Conservation (phyloP, 768 basidiomycete species). For the Udeniomyces megalosporus region DNA sequence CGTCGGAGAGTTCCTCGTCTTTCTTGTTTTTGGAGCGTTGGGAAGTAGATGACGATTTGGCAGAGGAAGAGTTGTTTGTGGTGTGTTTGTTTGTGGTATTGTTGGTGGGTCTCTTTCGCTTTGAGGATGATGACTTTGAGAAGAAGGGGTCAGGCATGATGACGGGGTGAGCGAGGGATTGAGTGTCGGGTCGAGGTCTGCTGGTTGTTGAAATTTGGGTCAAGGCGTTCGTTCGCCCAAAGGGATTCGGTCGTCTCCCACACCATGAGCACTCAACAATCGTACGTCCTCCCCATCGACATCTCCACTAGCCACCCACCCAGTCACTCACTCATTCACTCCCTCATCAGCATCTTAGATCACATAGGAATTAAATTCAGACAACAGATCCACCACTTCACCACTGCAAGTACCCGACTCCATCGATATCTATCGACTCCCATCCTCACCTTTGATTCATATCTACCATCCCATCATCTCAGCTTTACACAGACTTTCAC, state of each 20-base stretch:
- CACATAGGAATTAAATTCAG: no score
- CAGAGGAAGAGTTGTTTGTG: neutral
- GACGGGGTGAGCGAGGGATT: neutral
- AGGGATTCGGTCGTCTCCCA: no score
- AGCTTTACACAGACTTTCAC: neutral
- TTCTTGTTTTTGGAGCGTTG: neutral
- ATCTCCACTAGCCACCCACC: no score
- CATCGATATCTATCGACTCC: no score
- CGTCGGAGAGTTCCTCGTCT: constrained; percentile 24
- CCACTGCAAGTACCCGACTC: no score
- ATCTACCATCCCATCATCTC: neutral
- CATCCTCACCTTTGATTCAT: neutral
- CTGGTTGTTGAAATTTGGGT: no score
- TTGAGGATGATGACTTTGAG: constrained; percentile 2
- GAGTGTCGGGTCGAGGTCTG: no score
- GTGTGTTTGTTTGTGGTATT: neutral
- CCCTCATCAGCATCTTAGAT: neutral
- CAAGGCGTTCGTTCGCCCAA: no score
- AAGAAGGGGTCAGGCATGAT: constrained; percentile 13
- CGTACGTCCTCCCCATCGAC: neutral
- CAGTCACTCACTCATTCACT: neutral
- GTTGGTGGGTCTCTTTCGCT: constrained; percentile 4
- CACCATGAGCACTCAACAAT: neutral
- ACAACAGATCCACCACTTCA: no score
- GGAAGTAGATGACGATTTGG: neutral